Base-by-base conservation (phyloP, 1,139 yeast species). In the Magnusiomyces fungicola region DNA sequence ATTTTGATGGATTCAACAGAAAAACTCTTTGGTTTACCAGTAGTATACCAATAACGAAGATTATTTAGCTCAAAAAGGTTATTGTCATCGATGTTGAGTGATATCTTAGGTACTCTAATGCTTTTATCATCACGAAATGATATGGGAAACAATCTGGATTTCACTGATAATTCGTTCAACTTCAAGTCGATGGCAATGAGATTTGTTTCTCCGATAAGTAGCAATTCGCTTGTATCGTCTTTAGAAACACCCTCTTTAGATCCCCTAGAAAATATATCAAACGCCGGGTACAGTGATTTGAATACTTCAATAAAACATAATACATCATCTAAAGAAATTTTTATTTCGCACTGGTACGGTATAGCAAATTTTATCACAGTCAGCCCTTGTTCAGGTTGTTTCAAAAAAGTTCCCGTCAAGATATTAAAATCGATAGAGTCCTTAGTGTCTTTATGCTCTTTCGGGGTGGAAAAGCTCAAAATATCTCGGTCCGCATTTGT, bases 261-360 rank as follows among this genome's bases (percentile, higher is more conserved):
- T 9, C 18, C 36, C 16, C 18, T 14, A 21, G 24, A 29, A 16
- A 42, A 18, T 3, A 48, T 16, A 33, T 46, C 18, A 9, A 50
- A 4, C 2, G 25, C 3, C n/a, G 49, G 42, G 23, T 48, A 34
- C 40, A 45, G 48, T 1, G 46, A 22, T 23, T 40, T 29, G 6
- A 39, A 22, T 12, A 44, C 23, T 5, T 51, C 52, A 12, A 50
- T 30, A 7, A 60, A 33, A 16, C 44, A 48, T 10, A 48, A 45
- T 2, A 60, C 24, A 41, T 54, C 56, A 18, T 52, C 53, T 2
- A 50, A 12, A 18, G 45, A 32, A 14, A 59, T 27, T 4, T 45
- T 39, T 9, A 58, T 30, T 3, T 36, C 38, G 4, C 53, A 55
- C 7, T 56, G 33, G 40, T 55, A 57, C 3, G 63, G 62, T 9